Percentiles rank a stretch among this genome's conserved stretches.
Conservation (phyloP, 306 rosid genomes). For the Vicia faba region DNA sequence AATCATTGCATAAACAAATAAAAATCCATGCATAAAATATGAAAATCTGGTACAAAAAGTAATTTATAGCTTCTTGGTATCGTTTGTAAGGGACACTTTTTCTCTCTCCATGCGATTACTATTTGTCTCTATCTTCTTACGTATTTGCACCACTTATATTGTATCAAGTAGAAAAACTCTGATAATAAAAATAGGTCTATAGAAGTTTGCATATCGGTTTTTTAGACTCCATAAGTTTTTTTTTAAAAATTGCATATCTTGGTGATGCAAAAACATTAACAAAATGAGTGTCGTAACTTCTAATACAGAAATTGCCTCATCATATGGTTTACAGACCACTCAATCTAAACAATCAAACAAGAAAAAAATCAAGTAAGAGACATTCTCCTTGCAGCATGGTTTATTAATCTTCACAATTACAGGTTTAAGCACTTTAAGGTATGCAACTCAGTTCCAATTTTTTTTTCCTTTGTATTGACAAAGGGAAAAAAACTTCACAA, state of each 20-base stretch:
- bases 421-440: constrained; percentile 27
- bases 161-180: too few relatives aligned
- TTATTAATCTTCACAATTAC: constrained; percentile 22
- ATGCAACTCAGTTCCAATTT: not conserved
- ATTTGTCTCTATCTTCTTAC: too few relatives aligned
- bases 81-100: too few relatives aligned
- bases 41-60: too few relatives aligned
- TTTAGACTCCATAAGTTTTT: not conserved
- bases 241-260: not conserved
- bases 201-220: too few relatives aligned
- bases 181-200: too few relatives aligned
- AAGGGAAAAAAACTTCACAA: constrained; percentile 3
- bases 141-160: too few relatives aligned
- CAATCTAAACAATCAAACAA: constrained; percentile 8
- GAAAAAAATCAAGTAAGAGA: not conserved
- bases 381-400: constrained; percentile 9
- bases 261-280: not conserved
- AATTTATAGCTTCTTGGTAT: too few relatives aligned
- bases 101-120: too few relatives aligned
- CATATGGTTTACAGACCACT: not conserved
- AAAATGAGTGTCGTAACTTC: constrained; percentile 16
- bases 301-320: constrained; percentile 2
- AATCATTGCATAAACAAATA: too few relatives aligned
- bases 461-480: too few relatives aligned
- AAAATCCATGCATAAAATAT: too few relatives aligned